Evolutionary conservation across 2,329 filamentous ascomycete genomes (phyloP).

Genomic region (Paecilomyces fulvus): DNA sequence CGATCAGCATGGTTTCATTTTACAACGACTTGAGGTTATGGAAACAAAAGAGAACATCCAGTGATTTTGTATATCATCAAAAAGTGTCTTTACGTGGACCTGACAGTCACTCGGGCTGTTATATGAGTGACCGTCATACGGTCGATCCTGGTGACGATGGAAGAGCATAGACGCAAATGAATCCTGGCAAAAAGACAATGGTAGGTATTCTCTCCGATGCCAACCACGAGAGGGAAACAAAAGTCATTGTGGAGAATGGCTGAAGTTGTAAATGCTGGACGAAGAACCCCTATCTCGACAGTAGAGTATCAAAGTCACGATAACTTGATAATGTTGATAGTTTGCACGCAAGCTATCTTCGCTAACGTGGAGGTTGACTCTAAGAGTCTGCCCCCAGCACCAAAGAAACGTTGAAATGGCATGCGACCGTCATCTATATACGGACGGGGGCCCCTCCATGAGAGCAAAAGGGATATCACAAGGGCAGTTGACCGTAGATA

Average conservation of each 20-base stretch:
- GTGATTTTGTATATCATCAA: not conserved
- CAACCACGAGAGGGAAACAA: not conserved
- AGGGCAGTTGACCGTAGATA: not conserved
- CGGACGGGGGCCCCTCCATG: not conserved
- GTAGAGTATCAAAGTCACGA: not conserved
- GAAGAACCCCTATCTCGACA: not conserved
- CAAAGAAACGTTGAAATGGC: not conserved
- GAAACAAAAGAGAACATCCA: not conserved
- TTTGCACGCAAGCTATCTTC: not conserved
- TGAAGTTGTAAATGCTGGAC: not conserved
- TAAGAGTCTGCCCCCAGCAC: not conserved
- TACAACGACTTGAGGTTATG: not conserved
- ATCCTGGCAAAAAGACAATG: not conserved
- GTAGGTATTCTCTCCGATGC: not conserved
- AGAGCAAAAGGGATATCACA: not conserved
- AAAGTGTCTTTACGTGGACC: not conserved
- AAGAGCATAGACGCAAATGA: not conserved
- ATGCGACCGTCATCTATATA: not conserved
- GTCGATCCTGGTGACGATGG: not conserved
- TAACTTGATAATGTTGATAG: not conserved
- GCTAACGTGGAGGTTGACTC: not conserved
- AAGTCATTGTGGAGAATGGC: not conserved
- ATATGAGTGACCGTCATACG: not conserved
- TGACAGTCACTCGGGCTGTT: not conserved
- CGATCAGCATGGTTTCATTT: slow-evolving; percentile 10